Conservation (phyloP, 768 basidiomycete species). For the Boletus tomentosulus region DNA sequence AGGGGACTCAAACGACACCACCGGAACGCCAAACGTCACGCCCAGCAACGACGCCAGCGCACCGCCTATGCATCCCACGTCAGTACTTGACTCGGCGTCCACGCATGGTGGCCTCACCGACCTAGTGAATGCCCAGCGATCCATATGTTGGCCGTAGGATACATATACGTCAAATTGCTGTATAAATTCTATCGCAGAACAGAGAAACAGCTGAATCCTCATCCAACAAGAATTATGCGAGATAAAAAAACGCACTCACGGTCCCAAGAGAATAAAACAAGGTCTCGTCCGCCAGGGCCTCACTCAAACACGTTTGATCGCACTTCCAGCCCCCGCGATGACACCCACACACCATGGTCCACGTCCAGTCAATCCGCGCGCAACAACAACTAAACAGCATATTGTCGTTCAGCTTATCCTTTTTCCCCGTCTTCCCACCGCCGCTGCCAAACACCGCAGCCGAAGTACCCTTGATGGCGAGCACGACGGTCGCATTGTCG, state of each 20-base stretch:
- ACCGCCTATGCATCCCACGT: slow-evolving; percentile 36
- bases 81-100: slow-evolving; percentile 6
- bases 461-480: slow-evolving; percentile 95
- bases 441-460: slow-evolving; percentile 66
- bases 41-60: slow-evolving; percentile 81
- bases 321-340: slow-evolving; percentile 79
- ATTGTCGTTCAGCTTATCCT: slow-evolving; percentile 94
- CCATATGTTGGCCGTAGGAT: slow-evolving; percentile 90
- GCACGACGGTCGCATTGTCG: slow-evolving; percentile 79
- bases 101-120: slow-evolving; percentile 34
- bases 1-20: slow-evolving; percentile 84
- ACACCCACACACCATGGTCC: slow-evolving; percentile 93
- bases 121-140: slow-evolving; percentile 70
- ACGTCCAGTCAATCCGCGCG: slow-evolving; percentile 86
- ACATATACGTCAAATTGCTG: slow-evolving; percentile 91
- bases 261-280: slow-evolving; percentile 90
- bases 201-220: background rate
- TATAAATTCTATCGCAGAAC: slow-evolving; percentile 67
- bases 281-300: slow-evolving; percentile 69
- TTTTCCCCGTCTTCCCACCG: slow-evolving; percentile 74
- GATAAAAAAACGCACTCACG: slow-evolving; percentile 42
- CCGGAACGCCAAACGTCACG: slow-evolving; percentile 84
- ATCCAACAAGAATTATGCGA: background rate
- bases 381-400: slow-evolving; percentile 93
- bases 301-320: slow-evolving; percentile 72